Evolutionary conservation across 2,329 filamentous ascomycete genomes (phyloP).

Genomic region (Fusarium vanettenii): DNA sequence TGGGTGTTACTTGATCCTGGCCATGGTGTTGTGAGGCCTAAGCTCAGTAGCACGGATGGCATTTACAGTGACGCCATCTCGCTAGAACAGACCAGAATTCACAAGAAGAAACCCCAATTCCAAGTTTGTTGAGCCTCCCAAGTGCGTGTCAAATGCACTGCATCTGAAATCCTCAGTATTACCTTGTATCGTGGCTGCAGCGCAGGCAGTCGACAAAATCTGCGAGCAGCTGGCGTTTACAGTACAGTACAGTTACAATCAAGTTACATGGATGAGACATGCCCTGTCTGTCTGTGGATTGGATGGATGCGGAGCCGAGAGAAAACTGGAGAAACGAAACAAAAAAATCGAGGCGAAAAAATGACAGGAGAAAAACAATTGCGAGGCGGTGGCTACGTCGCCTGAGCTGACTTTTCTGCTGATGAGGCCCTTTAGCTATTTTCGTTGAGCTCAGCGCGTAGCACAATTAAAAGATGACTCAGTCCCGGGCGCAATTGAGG

Average conservation of each 20-base stretch:
- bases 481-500: background rate
- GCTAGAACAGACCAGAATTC: background rate
- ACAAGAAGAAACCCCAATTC: background rate
- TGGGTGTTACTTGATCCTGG: background rate
- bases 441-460: background rate
- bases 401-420: background rate
- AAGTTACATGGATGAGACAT: background rate
- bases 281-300: background rate
- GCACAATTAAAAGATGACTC: background rate
- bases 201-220: background rate
- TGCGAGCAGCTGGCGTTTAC: background rate
- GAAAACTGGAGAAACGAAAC: background rate
- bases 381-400: background rate
- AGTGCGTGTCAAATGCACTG: background rate
- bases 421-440: background rate
- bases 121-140: background rate
- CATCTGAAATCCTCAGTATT: background rate
- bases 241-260: background rate
- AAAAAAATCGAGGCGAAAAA: background rate
- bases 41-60: background rate
- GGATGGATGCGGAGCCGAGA: background rate
- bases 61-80: background rate
- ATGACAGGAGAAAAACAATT: background rate
- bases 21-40: background rate
- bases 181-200: background rate